Percentiles rank a stretch among this genome's conserved stretches.
phyloP scores from a whole-genome alignment of 2,329 filamentous ascomycete genomes.

The Pezicula neosporulosa region DNA sequence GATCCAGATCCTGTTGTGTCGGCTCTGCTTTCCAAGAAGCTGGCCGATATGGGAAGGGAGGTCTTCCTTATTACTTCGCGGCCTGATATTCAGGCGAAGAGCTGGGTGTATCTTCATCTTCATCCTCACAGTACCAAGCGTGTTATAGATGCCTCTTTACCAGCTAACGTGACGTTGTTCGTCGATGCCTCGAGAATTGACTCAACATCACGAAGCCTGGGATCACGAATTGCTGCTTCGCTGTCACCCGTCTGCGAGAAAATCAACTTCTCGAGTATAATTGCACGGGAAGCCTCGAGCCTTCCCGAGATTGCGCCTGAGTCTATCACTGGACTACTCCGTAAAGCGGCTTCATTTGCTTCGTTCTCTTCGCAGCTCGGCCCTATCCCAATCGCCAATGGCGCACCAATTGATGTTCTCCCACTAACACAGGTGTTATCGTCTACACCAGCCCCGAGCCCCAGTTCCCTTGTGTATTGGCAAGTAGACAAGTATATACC shows the following conservation, averaged over 20 bases:
- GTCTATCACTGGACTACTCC: too few species aligned
- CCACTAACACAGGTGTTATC: too few species aligned
- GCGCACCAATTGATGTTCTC: too few species aligned
- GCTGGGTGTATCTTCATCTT: background rate
- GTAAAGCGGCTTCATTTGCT: too few species aligned
- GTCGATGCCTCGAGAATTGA: background rate
- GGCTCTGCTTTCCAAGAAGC: background rate
- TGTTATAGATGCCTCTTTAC: background rate
- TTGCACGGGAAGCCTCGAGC: too few species aligned
- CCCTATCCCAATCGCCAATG: too few species aligned
- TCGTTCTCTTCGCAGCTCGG: too few species aligned
- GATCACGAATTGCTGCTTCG: background rate
- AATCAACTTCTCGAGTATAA: too few species aligned
- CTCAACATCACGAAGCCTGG: background rate
- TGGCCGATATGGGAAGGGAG: background rate
- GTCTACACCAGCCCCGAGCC: too few species aligned
- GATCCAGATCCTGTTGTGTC: background rate
- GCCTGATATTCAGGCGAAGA: background rate
- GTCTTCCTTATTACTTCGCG: background rate
- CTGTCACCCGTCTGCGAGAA: background rate
- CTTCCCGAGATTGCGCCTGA: too few species aligned
- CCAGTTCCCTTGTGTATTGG: background rate
- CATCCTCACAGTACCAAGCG: background rate
- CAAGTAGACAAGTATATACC: background rate
- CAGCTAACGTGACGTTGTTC: background rate